Base-by-base conservation (phyloP, 495 filamentous ascomycete species). In the Aspergillus indologenus region DNA sequence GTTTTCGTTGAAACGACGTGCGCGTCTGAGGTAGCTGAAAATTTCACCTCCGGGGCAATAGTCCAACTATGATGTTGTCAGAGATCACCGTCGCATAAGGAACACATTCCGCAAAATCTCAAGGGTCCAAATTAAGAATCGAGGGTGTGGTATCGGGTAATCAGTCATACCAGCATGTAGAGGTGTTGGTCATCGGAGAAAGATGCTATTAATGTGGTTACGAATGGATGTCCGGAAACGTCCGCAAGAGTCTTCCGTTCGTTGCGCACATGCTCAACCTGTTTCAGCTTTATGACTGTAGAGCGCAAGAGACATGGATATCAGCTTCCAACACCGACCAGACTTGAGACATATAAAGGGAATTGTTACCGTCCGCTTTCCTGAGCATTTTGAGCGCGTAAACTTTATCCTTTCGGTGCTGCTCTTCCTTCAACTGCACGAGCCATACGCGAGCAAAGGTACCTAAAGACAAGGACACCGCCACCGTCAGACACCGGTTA, bases 371-470 rank as follows among this genome's bases (percentile, higher is more conserved):
- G 69, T 96, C 90, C 21, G 85, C 87, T 73, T 98, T 98, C 60
- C 92, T 89, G 50, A 98, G 75, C 46, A 96, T 88, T 80, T 98
- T 98, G 58, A 98, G 79, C 20, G 94, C 94, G 78, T 89, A 97
- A 5, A 97, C 90, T 70, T 88, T 87, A 69, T 81, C 79, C 66
- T 85, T 81, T 51, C 75, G 71, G 31, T 84, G 79, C 24, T 75
- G 77, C 54, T 80, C 75, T 52, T 81, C 78, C 47, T 85, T 85
- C 53, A 88, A 71, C 60, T 84, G 84, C 40, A 90, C 87, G 53
- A 97, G 85, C 87, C 91, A 96, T 43, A 98, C 94, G 60, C 94
- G 85, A 56, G 94, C 93, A 76, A 98, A 98, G 17, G 94, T 98
- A 57, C 94, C 93, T 96, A 71, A 53, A 61, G 60, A 40, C 42